Percentiles rank a stretch among this genome's conserved stretches.
Evolutionary conservation across 352 stramenopile species (phyloP).

Genomic region (Pythium utonaiense): DNA sequence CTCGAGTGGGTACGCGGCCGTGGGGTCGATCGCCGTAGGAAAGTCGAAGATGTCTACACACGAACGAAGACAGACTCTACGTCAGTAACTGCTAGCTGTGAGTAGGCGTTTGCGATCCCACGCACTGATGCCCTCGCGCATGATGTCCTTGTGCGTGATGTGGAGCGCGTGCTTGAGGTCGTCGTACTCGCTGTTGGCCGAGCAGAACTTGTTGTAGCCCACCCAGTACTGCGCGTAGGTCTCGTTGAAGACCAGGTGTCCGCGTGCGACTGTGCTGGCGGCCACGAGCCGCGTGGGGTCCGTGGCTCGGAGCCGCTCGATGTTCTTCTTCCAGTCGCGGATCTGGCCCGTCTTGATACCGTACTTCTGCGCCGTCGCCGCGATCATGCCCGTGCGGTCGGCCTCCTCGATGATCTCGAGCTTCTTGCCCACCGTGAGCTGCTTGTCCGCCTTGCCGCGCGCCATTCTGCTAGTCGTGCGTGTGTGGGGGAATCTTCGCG

Average conservation of each 20-base stretch:
- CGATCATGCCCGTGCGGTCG: conserved; percentile 73
- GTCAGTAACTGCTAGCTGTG: too few species aligned
- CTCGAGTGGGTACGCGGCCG: conserved; percentile 55
- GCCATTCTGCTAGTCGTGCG: too few species aligned
- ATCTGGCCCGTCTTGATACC: conserved; percentile 85
- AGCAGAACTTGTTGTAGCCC: conserved; percentile 88
- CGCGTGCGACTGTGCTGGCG: conserved; percentile 77
- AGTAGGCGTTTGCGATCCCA: too few species aligned
- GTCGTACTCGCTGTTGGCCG: conserved; percentile 62
- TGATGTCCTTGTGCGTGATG: conserved; percentile 67
- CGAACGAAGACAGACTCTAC: too few species aligned
- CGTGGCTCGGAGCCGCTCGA: conserved; percentile 67
- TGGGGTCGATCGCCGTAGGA: conserved; percentile 57
- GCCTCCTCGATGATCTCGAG: conserved; percentile 87
- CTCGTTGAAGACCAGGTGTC: conserved; percentile 85
- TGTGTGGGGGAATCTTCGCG: neutral
- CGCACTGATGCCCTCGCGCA: conserved; percentile 74
- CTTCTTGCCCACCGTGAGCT: conserved; percentile 85
- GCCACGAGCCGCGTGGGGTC: conserved; percentile 79
- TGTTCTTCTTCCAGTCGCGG: conserved; percentile 87
- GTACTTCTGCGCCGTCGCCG: conserved; percentile 80
- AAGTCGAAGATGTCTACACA: conserved; percentile 55
- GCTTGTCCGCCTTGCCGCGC: conserved; percentile 73
- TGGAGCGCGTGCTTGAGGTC: conserved; percentile 67
- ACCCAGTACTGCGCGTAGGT: conserved; percentile 89